These are phyloP conservation scores for Isabelozyma heimii DNA, from an alignment of 805 yeast genomes.

Conservation along the genomic window DNA sequence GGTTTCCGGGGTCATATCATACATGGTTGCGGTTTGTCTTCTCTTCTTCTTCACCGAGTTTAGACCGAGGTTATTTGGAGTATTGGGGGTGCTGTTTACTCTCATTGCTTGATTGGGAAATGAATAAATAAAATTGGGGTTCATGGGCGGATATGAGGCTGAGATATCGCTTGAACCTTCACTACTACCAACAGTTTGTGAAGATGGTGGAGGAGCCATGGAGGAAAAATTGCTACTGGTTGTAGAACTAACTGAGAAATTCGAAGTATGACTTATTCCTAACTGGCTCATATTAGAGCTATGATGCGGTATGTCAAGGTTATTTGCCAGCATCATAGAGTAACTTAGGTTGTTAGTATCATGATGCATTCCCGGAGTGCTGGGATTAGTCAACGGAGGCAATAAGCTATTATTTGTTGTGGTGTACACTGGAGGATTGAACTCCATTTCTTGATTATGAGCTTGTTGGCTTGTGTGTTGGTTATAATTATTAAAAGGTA, in stretches of 20 bases:
- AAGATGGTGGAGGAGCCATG: not conserved
- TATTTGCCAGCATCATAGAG: not conserved
- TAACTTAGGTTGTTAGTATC: not conserved
- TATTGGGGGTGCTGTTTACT: conserved; percentile 2
- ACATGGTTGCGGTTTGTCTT: conserved; percentile 17
- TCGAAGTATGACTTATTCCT: not conserved
- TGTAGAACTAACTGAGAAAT: not conserved
- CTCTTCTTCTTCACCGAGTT: conserved; percentile 6
- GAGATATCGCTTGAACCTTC: not conserved
- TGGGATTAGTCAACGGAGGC: not conserved
- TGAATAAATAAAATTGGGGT: not conserved
- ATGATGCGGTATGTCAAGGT: not conserved
- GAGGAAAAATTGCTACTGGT: not conserved
- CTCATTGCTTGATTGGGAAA: conserved; percentile 5
- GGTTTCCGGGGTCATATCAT: conserved; percentile 41
- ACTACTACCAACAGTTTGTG: not conserved
- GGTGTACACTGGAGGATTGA: not conserved
- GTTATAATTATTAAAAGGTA: not conserved
- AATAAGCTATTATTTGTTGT: not conserved
- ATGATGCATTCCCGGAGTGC: not conserved
- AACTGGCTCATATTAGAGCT: not conserved
- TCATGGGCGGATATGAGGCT: not conserved
- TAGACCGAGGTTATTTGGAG: conserved; percentile 1
- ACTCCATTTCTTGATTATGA: not conserved
- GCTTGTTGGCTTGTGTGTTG: not conserved